Evolutionary conservation across 169 alveolate genomes (phyloP).

Genomic region (Eimeria acervulina): DNA sequence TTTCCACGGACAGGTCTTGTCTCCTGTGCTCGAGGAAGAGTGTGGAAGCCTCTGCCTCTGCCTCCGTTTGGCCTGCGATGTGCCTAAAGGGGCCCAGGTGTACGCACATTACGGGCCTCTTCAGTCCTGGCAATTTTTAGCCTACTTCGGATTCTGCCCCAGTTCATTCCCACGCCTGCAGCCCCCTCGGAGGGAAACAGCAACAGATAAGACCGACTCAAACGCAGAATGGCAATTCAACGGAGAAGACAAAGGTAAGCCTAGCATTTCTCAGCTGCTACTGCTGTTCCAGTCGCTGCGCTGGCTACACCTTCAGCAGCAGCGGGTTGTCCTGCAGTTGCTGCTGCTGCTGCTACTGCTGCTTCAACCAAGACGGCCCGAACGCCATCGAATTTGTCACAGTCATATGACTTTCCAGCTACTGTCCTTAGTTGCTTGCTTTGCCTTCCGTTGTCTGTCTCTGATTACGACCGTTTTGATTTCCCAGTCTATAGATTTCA

Average conservation of each 20-base stretch:
- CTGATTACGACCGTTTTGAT: too few species aligned
- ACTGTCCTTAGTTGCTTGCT: background rate
- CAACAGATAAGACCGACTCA: background rate
- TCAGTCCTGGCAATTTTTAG: conserved; percentile 78
- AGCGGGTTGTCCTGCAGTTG: background rate
- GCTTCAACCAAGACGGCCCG: background rate
- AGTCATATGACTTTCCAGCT: background rate
- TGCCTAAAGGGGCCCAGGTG: conserved; percentile 69
- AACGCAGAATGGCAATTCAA: background rate
- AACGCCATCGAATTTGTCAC: background rate
- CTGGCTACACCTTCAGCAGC: background rate
- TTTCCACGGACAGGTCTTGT: conserved; percentile 64
- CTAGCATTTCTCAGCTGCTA: background rate
- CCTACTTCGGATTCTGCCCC: conserved; percentile 73
- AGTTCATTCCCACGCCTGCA: conserved; percentile 24
- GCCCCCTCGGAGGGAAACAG: background rate
- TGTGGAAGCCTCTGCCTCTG: background rate
- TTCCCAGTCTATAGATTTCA: too few species aligned
- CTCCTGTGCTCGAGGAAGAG: conserved; percentile 56
- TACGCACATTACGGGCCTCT: conserved; percentile 77
- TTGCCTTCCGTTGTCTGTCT: too few species aligned
- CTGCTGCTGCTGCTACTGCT: background rate
- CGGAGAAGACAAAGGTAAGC: conserved; percentile 7
- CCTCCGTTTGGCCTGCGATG: conserved; percentile 57
- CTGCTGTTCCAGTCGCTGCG: background rate